phyloP scores from a whole-genome alignment of 2,329 filamentous ascomycete genomes.

The Juglanconis oblonga region DNA sequence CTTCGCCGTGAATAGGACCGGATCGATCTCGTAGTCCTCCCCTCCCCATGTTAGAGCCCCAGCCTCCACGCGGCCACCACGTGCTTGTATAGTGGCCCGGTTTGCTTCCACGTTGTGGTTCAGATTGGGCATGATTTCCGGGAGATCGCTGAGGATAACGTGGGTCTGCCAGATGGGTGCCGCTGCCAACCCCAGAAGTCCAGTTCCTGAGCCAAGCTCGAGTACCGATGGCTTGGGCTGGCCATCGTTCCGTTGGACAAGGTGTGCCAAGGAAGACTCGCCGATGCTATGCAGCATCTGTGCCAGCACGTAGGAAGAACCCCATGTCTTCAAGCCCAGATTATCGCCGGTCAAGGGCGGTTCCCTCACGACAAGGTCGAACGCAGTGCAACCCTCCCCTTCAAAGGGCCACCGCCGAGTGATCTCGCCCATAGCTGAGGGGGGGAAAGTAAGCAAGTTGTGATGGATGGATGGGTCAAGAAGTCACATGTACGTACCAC shows the following conservation, averaged over 20 bases:
- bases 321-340: constrained; percentile 93
- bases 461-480: background rate
- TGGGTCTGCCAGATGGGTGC: constrained; percentile 65
- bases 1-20: constrained; percentile 39
- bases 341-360: constrained; percentile 85
- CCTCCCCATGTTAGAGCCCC: constrained; percentile 75
- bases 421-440: constrained; percentile 54
- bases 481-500: constrained; percentile 40
- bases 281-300: constrained; percentile 59
- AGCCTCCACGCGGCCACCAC: constrained; percentile 56
- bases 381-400: constrained; percentile 32
- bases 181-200: constrained; percentile 83
- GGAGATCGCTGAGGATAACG: constrained; percentile 78
- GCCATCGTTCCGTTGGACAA: constrained; percentile 38
- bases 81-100: constrained; percentile 46
- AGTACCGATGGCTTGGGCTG: constrained; percentile 45
- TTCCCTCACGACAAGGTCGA: constrained; percentile 75
- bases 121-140: constrained; percentile 79
- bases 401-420: constrained; percentile 53
- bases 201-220: constrained; percentile 87
- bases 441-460: background rate
- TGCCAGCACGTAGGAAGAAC: constrained; percentile 81
- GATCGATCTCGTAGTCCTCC: constrained; percentile 42
- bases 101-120: constrained; percentile 71
- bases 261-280: constrained; percentile 40